These are phyloP conservation scores for Metschnikowia borealis DNA, from an alignment of 805 yeast species.

Conservation along the genomic window DNA sequence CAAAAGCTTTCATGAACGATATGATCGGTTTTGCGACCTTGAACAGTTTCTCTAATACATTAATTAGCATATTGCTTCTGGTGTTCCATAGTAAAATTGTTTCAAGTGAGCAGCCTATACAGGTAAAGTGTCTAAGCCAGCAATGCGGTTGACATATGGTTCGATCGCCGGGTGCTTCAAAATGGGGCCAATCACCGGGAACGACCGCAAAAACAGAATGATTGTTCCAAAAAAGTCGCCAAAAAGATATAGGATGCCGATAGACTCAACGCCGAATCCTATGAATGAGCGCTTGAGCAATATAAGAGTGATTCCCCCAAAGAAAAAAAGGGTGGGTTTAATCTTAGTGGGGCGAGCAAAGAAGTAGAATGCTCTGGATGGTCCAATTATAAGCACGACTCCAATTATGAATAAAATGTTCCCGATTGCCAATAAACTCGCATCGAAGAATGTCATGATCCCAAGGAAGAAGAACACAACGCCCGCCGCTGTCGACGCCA, in stretches of 20 bases:
- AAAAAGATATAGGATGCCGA: conserved; percentile 87
- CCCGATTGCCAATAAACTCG: conserved; percentile 86
- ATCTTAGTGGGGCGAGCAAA: conserved; percentile 84
- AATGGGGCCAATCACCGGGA: conserved; percentile 85
- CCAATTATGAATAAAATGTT: conserved; percentile 81
- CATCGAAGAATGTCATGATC: conserved; percentile 78
- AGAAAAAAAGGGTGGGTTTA: conserved; percentile 80
- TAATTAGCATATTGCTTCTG: not conserved
- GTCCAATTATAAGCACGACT: conserved; percentile 79
- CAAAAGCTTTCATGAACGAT: not conserved
- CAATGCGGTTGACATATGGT: conserved; percentile 51
- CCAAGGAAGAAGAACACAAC: conserved; percentile 77
- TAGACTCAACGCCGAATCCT: conserved; percentile 79
- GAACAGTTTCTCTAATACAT: not conserved
- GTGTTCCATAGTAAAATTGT: not conserved
- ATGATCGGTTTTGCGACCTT: not conserved
- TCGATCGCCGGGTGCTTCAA: conserved; percentile 79
- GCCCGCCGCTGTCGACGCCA: conserved; percentile 86
- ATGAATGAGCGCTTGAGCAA: conserved; percentile 70
- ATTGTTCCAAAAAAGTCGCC: conserved; percentile 90
- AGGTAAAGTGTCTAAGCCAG: conserved; percentile 42
- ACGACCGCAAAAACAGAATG: conserved; percentile 76
- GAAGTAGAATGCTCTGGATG: conserved; percentile 74
- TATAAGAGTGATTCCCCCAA: conserved; percentile 70
- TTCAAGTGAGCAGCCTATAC: conserved; percentile 13